phyloP scores from a whole-genome alignment of 371 early-diverging fungal species.

The Actinomucor elegans region DNA sequence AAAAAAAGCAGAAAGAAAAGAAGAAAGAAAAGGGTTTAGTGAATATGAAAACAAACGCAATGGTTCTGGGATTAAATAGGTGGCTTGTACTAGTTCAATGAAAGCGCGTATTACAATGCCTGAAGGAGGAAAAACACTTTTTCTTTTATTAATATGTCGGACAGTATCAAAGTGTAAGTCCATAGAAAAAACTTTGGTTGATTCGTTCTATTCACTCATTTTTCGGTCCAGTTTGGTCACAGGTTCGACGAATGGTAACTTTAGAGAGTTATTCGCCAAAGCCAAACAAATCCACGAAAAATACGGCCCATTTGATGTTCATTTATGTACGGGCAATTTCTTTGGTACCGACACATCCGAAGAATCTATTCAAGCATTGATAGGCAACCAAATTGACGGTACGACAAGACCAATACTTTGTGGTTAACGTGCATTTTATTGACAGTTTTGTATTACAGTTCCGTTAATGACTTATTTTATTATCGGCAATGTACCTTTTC shows the following conservation, averaged over 20 bases:
- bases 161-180: conserved; percentile 18
- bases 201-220: not conserved
- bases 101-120: too few relatives aligned
- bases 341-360: conserved; percentile 54
- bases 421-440: not conserved
- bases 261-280: conserved; percentile 64
- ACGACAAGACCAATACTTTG: not conserved
- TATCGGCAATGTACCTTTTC: conserved; percentile 61
- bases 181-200: not conserved
- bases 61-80: not conserved
- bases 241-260: conserved; percentile 69
- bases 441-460: conserved; percentile 36
- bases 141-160: conserved; percentile 5
- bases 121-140: too few relatives aligned
- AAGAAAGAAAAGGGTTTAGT: not conserved
- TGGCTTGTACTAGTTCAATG: too few relatives aligned
- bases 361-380: conserved; percentile 51
- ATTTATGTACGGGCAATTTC: conserved; percentile 82
- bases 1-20: not conserved
- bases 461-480: conserved; percentile 81
- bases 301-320: conserved; percentile 83
- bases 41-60: not conserved
- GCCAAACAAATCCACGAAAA: conserved; percentile 73
- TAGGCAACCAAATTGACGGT: conserved; percentile 62
- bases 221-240: conserved; percentile 71